Percentiles rank a stretch among this genome's conserved stretches.
Evolutionary conservation across 2,329 filamentous ascomycete species (phyloP).

Genomic region (Beauveria sp.): DNA sequence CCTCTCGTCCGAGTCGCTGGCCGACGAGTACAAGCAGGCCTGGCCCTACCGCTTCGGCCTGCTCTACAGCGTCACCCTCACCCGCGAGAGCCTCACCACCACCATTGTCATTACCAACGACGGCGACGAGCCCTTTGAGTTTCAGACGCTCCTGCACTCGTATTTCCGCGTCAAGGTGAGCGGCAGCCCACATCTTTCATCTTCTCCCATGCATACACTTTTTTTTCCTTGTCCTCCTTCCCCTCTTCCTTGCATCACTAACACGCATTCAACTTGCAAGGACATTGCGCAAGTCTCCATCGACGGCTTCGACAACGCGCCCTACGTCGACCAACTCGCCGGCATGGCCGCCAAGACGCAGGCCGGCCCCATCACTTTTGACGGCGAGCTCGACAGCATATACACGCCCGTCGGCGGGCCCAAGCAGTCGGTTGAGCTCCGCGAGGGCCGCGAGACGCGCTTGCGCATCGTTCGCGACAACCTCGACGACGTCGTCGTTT

Average conservation of each 20-base stretch:
- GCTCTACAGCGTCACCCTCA: slow-evolving; percentile 86
- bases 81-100: slow-evolving; percentile 66
- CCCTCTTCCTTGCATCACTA: too few species aligned
- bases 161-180: slow-evolving; percentile 76
- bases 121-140: slow-evolving; percentile 74
- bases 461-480: slow-evolving; percentile 78
- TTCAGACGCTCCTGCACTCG: slow-evolving; percentile 84
- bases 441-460: slow-evolving; percentile 53
- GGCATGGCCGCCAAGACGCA: slow-evolving; percentile 57
- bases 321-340: slow-evolving; percentile 80
- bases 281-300: slow-evolving; percentile 70
- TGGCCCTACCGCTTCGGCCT: slow-evolving; percentile 88
- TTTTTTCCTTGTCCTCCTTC: too few species aligned
- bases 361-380: slow-evolving; percentile 57
- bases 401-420: slow-evolving; percentile 66
- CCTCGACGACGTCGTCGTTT: slow-evolving; percentile 81
- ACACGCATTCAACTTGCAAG: slow-evolving; percentile 32
- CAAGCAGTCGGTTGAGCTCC: slow-evolving; percentile 48
- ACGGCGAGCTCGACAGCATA: slow-evolving; percentile 77
- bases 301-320: slow-evolving; percentile 65
- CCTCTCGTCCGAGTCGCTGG: slow-evolving; percentile 65
- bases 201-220: too few species aligned
- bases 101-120: slow-evolving; percentile 85
- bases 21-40: slow-evolving; percentile 56
- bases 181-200: not conserved